Base-by-base conservation (phyloP, 2,329 filamentous ascomycete species). In the Aspergillus sp. region DNA sequence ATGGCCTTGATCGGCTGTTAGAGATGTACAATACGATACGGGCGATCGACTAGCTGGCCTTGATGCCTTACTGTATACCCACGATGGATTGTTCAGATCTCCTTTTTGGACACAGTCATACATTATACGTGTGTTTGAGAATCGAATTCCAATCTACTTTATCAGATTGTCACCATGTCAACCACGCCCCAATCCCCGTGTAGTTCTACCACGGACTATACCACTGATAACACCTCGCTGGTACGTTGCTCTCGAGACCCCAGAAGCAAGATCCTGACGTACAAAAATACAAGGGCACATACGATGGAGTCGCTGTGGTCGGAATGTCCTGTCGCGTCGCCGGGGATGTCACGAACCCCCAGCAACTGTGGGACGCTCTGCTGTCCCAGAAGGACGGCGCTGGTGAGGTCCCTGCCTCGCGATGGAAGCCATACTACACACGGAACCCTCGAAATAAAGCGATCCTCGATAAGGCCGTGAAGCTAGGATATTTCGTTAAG, bases 401-500 rank as follows among this genome's bases (percentile, higher is more conserved):
- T 17, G 11, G 41, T 17, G 17, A 44, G 2, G 21, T 44, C 9
- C 41, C 41, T 17, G n/a, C 41, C 17, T 17, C 41, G 6, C 15
- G 41, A 8, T 44, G 41, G 41, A 21, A 44, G 4, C n/a, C 41
- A 17, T 44, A 44, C 17, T 44, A 44, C 15, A 9, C n/a, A 3
- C 41, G 41, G 6, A 21, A 23, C 21, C 41, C 41, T 14, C 15
- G 41, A 6, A 23, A 44, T 14, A 12, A 17, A 12, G 11, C 6
- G 4, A 21, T 44, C 6, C 41, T 44, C 1, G 41, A 44, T 7
- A 21, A 23, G 6, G 17, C 41, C 23, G 6, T 17, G 3, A 17
- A 14, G 5, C 62, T 66, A 7, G 71, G 71, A 2, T 73, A 75
- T 56, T 75, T 75, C 50, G 9, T 71, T 0, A 46, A 69, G 4